Base-by-base conservation (phyloP, 441 rosid species). In the Populus hybrid region DNA sequence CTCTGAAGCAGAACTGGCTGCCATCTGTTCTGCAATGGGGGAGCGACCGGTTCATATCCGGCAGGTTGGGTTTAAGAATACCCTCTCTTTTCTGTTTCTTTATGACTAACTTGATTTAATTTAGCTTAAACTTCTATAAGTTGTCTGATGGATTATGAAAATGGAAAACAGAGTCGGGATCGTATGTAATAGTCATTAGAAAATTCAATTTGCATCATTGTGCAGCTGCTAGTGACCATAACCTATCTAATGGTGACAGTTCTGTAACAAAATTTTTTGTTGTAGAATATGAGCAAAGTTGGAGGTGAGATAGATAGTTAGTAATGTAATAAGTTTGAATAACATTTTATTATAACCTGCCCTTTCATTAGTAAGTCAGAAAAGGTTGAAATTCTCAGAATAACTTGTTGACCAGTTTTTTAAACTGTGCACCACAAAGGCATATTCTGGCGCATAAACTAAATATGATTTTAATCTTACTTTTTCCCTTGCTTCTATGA, bases 31-130 rank as follows among this genome's bases (percentile, higher is more conserved):
- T 34, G 86, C 96, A 7, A 86, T 94, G 93, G 96, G 97, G 16
- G 98, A 96, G 76, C 89, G 93, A 42, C 98, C 98, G 3, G 89
- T 94, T 16, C 96, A 92, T 79, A 88, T 90, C 78, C 90, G 92
- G 85, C 97, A 93, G 93, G 99, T 94, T 42, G 78, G 88, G 66
- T 40, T 61, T 10, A 69, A 34, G 50, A 50, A 70, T 7, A 18
- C 7, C 28, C 12, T 24, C 57, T 24, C 14, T 12, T 38, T 76
- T 68, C 28, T 21, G 14, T 40, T 12, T 12, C 46, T 7, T 36
- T 59, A 7, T 10, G 24, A 0, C 5, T 21, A 14, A 8, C 12
- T 61, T 21, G 24, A 67, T 21, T 61, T 70, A 20, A 66, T 75
- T 26, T 34, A 24, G 18, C 38, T 50, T 35, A 9, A 16, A 71